Percentiles rank a stretch among this genome's conserved stretches.
phyloP scores from a whole-genome alignment of 192 early-diverging fungal species.

The Gorgonomyces haynaldii region DNA sequence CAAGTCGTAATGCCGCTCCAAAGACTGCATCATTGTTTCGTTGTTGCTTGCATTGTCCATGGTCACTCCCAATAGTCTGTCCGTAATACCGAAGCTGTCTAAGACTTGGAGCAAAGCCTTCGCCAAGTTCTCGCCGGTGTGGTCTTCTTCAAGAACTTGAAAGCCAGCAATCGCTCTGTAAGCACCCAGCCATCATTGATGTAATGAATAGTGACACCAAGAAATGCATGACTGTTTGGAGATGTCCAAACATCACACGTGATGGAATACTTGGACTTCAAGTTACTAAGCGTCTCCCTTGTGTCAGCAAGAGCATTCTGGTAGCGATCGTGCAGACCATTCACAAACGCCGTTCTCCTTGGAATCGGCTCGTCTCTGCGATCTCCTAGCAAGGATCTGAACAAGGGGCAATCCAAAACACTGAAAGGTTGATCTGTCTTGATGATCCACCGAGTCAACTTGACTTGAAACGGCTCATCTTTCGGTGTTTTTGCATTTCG shows the following conservation, averaged over 20 bases:
- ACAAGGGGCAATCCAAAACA: too few species aligned
- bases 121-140: background rate
- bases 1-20: background rate
- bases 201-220: conserved; percentile 5
- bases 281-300: too few species aligned
- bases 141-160: conserved; percentile 1
- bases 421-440: too few species aligned
- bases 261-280: conserved; percentile 6
- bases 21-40: background rate
- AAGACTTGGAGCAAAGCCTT: conserved; percentile 2
- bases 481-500: too few species aligned
- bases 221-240: background rate
- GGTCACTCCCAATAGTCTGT: conserved; percentile 2
- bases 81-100: background rate
- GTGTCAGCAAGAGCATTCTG: too few species aligned
- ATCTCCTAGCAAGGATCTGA: too few species aligned
- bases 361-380: too few species aligned
- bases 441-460: too few species aligned
- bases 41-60: conserved; percentile 5
- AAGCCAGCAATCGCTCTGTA: background rate
- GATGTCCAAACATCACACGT: conserved; percentile 1
- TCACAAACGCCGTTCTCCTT: too few species aligned
- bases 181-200: background rate
- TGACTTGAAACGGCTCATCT: too few species aligned
- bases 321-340: too few species aligned